phyloP scores from a whole-genome alignment of 352 stramenopile genomes.

The Blastocystis sp. region DNA sequence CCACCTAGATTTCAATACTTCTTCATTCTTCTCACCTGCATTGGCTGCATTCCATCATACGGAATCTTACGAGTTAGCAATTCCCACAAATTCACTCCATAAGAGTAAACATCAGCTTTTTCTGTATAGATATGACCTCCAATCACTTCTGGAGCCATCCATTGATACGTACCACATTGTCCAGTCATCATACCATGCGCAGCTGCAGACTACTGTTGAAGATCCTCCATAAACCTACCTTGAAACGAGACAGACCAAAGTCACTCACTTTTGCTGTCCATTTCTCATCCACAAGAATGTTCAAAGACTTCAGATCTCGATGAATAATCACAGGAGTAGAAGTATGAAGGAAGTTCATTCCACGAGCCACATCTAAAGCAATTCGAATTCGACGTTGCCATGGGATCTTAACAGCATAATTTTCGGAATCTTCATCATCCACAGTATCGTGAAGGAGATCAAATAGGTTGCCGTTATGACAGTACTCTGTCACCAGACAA shows the following conservation, averaged over 20 bases:
- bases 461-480: slow-evolving; percentile 59
- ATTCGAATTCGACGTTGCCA: slow-evolving; percentile 78
- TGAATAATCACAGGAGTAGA: slow-evolving; percentile 78
- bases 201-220: neutral
- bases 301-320: slow-evolving; percentile 78
- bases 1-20: slow-evolving; percentile 28
- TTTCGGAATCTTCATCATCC: slow-evolving; percentile 38
- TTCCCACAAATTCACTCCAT: slow-evolving; percentile 66
- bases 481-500: slow-evolving; percentile 62
- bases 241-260: slow-evolving; percentile 70
- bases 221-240: neutral
- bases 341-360: slow-evolving; percentile 83
- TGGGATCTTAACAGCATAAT: slow-evolving; percentile 73
- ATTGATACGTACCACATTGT: slow-evolving; percentile 75
- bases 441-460: slow-evolving; percentile 43
- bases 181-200: slow-evolving; percentile 59
- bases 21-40: slow-evolving; percentile 50
- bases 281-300: slow-evolving; percentile 78
- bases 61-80: slow-evolving; percentile 64
- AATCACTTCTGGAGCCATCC: slow-evolving; percentile 81
- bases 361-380: slow-evolving; percentile 76
- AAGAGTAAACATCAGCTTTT: slow-evolving; percentile 72
- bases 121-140: slow-evolving; percentile 77
- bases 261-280: slow-evolving; percentile 81
- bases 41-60: slow-evolving; percentile 65